Conservation (phyloP, 768 basidiomycete species). For the Suillus luteus region DNA sequence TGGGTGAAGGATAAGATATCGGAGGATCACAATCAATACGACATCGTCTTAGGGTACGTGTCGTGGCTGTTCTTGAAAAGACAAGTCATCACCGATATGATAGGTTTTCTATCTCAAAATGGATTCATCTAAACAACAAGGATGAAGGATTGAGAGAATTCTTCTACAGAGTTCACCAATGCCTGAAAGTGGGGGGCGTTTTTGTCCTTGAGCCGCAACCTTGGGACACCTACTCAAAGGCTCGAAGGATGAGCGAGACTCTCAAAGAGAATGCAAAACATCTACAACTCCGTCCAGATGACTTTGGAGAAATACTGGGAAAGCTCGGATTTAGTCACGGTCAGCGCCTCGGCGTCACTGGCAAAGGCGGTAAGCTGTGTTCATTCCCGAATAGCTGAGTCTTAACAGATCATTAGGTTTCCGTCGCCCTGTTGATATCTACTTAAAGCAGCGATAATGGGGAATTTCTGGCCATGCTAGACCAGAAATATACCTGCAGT, state of each 20-base stretch:
- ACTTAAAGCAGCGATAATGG: not conserved
- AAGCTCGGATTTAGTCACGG: conserved; percentile 63
- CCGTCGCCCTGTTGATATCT: conserved; percentile 1
- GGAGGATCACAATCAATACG: conserved; percentile 65
- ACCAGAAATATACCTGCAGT: not conserved
- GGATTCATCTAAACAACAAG: conserved; percentile 85
- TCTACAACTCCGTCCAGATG: conserved; percentile 61
- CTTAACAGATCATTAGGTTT: not conserved
- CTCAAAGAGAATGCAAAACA: conserved; percentile 61
- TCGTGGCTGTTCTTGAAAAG: not conserved
- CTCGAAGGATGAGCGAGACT: conserved; percentile 63
- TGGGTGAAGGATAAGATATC: conserved; percentile 63
- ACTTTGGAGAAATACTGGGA: conserved; percentile 56
- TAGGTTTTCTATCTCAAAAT: conserved; percentile 87
- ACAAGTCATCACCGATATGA: not conserved
- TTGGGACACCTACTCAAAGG: conserved; percentile 84
- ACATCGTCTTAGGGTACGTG: conserved; percentile 78
- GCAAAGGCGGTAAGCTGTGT: conserved; percentile 60
- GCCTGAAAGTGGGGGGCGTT: conserved; percentile 61
- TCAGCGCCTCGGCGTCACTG: conserved; percentile 51
- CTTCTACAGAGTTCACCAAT: conserved; percentile 60
- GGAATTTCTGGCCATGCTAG: not conserved
- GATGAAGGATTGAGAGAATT: conserved; percentile 72
- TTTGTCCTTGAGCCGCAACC: conserved; percentile 84
- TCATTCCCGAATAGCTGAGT: not conserved